Evolutionary conservation across 2,329 filamentous ascomycete species (phyloP), one percentile per base, ranked within the genome.

Genomic region (Geoglossum cookeanum): DNA sequence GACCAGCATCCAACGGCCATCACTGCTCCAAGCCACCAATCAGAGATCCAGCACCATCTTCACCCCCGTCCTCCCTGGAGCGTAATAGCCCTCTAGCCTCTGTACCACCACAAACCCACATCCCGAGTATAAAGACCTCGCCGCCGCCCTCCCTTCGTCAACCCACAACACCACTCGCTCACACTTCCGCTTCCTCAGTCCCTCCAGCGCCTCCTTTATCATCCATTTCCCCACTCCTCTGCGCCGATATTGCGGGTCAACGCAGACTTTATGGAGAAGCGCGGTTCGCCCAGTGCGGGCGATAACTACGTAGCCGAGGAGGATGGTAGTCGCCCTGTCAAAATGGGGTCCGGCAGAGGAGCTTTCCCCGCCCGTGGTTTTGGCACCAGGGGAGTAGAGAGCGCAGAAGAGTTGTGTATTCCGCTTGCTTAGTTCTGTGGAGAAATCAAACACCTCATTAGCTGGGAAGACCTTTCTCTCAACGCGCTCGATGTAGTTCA

Each of bases 261-360:
- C 72, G 60, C 75, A 77, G 42, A 78, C 67, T 61, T 78, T 78
- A 63, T 78, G 75, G 48, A 78, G 67, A 57, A 75, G 69, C 17
- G 72, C 71, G 30, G 69, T 60, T 53, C 69, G 68, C 61, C 72
- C 72, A 58, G 70, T 69, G 53, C 71, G 69, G 48, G 74, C 68
- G 60, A 70, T 74, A 56, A 76, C 69, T 22, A 71, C 67, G 63
- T 78, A 78, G 44, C 71, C 75, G 56, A 71, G 65, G 32, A 75
- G 27, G 13, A 37, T 37, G 13, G 6, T 13, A 37, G 7, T 3
- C 6, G 7, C 35, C 13, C 3, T 13, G 35, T 37, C 35, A 13
- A 37, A 22, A 22, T 22, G 35, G 3, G 35, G 13, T 37, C 13
- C 35, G 13, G 7, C 35, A 13, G 6, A 7, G 13, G 35, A 37